A percentile compares a stretch with the other conserved stretches of the same genome.
Evolutionary conservation across 352 stramenopile species (phyloP).

Genomic region (Pythium insidiosum): DNA sequence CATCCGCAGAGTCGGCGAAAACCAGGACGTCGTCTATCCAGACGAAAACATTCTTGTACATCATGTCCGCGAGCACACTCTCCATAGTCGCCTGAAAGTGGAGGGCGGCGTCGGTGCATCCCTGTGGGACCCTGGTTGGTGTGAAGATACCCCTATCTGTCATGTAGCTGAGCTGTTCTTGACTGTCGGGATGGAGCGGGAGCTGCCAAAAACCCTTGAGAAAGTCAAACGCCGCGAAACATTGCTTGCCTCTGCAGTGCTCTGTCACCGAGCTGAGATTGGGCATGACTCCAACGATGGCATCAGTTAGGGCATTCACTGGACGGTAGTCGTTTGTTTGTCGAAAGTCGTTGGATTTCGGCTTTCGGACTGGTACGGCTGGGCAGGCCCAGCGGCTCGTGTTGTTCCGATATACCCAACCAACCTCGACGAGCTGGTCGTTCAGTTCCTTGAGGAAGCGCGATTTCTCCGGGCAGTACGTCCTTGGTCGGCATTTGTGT

Average conservation of each 20-base stretch:
- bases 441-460: conserved; percentile 15
- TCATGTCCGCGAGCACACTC: too few relatives aligned
- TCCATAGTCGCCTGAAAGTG: too few relatives aligned
- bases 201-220: too few relatives aligned
- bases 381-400: conserved; percentile 13
- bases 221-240: conserved; percentile 19
- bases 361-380: conserved; percentile 12
- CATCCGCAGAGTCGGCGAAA: conserved; percentile 8
- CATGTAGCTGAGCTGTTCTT: conserved; percentile 19
- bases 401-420: conserved; percentile 20
- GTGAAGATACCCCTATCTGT: too few relatives aligned
- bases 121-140: too few relatives aligned
- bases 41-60: too few relatives aligned
- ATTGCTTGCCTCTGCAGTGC: conserved; percentile 5
- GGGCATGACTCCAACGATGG: conserved; percentile 20
- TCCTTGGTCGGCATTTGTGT: conserved; percentile 10
- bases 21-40: too few relatives aligned
- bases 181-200: conserved; percentile 6
- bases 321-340: conserved; percentile 20
- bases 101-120: too few relatives aligned
- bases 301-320: conserved; percentile 10
- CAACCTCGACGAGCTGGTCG: conserved; percentile 9
- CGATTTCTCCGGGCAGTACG: conserved; percentile 12
- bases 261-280: conserved; percentile 10
- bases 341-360: conserved; percentile 7